Conservation (phyloP, 1,284 basidiomycete species). For the Naganishia cerealis region DNA sequence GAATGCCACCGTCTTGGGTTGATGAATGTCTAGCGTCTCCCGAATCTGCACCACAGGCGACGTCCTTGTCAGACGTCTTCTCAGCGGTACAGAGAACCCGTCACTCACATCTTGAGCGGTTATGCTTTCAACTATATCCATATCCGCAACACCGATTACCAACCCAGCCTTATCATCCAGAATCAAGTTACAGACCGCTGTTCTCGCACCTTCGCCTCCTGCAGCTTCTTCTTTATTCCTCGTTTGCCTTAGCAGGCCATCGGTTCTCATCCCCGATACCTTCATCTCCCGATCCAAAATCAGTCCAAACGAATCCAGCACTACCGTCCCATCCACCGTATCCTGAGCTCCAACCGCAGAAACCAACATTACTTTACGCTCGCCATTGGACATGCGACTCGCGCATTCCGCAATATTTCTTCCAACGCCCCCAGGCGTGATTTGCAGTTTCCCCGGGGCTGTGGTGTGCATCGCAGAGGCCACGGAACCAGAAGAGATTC, state of each 20-base stretch:
- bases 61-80: constrained; percentile 25
- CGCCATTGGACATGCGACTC: constrained; percentile 24
- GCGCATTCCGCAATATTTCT: constrained; percentile 91
- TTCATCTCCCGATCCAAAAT: constrained; percentile 63
- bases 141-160: constrained; percentile 83
- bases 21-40: constrained; percentile 55
- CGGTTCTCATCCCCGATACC: constrained; percentile 71
- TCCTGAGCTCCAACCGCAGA: constrained; percentile 49
- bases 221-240: constrained; percentile 9
- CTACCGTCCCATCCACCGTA: constrained; percentile 55
- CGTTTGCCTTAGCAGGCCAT: constrained; percentile 64
- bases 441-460: constrained; percentile 69
- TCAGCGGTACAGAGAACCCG: background rate
- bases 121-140: constrained; percentile 69
- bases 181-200: constrained; percentile 81
- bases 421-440: constrained; percentile 85
- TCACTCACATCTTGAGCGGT: constrained; percentile 57
- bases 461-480: constrained; percentile 64
- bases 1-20: constrained; percentile 68
- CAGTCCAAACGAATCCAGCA: constrained; percentile 65
- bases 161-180: constrained; percentile 72
- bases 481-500: constrained; percentile 45
- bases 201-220: constrained; percentile 53
- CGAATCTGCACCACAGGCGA: background rate
- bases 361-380: constrained; percentile 53